Conservation (phyloP, 441 rosid species). For the Eruca vesicaria region DNA sequence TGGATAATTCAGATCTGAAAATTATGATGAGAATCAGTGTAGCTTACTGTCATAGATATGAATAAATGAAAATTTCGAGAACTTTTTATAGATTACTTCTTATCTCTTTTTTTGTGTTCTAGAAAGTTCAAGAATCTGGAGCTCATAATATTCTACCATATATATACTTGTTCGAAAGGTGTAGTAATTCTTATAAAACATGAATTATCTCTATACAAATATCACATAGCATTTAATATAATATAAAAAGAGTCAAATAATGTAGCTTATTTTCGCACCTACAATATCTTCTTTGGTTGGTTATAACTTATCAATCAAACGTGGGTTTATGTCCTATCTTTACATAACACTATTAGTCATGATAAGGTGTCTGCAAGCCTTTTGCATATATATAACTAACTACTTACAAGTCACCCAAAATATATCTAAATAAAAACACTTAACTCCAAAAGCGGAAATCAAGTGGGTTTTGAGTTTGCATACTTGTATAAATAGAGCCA, state of each 20-base stretch:
- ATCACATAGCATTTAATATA: background rate
- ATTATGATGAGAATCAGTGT: constrained; percentile 9
- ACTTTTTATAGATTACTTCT: background rate
- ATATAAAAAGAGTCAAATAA: background rate
- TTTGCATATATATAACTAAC: background rate
- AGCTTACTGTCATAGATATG: background rate
- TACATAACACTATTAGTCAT: background rate
- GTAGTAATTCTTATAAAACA: background rate
- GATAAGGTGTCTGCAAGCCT: background rate
- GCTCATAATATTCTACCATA: background rate
- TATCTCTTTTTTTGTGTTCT: background rate
- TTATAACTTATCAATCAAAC: background rate
- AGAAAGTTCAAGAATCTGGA: background rate
- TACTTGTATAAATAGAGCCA: constrained; percentile 27
- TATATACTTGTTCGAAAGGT: background rate
- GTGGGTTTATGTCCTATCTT: background rate
- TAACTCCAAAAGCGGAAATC: background rate
- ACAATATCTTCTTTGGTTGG: background rate
- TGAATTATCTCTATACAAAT: background rate
- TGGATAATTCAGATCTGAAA: constrained; percentile 12
- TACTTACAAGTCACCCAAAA: background rate
- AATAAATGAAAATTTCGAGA: background rate
- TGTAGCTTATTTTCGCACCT: background rate
- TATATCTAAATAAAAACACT: background rate
- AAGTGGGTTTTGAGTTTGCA: constrained; percentile 12